Percentiles rank a stretch among this genome's conserved stretches.
These are phyloP conservation scores for Chlorokybus atmophyticus DNA, from an alignment of 139 green algal genomes.

Conservation along the genomic window DNA sequence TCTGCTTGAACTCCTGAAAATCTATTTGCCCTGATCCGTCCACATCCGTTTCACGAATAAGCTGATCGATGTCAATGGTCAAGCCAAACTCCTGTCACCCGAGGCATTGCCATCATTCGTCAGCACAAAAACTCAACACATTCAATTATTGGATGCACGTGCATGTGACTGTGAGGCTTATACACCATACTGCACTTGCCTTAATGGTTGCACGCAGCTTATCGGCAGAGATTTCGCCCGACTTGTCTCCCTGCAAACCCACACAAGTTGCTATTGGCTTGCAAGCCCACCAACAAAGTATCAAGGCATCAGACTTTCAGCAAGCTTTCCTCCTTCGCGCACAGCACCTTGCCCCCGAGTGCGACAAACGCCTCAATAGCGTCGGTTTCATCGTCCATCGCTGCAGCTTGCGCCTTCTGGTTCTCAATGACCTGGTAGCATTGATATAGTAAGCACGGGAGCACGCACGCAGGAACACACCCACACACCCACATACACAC, in stretches of 20 bases:
- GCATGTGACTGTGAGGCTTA: background rate
- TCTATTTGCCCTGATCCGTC: constrained; percentile 44
- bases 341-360: constrained; percentile 53
- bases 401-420: constrained; percentile 39
- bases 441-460: no score
- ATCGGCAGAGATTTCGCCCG: constrained; percentile 43
- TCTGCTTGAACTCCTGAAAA: constrained; percentile 52
- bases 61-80: constrained; percentile 49
- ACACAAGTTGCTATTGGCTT: background rate
- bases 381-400: constrained; percentile 43
- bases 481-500: no score
- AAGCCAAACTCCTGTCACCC: constrained; percentile 56
- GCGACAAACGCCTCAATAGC: constrained; percentile 69
- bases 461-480: no score
- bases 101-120: background rate
- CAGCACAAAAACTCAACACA: background rate
- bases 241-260: constrained; percentile 33
- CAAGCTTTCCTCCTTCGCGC: background rate
- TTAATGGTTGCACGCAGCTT: constrained; percentile 50
- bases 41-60: constrained; percentile 48
- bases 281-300: background rate
- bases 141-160: background rate
- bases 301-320: background rate
- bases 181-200: constrained; percentile 18
- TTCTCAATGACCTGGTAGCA: constrained; percentile 53